Base-by-base conservation (phyloP, 495 filamentous ascomycete species). In the Penicillium manginii region DNA sequence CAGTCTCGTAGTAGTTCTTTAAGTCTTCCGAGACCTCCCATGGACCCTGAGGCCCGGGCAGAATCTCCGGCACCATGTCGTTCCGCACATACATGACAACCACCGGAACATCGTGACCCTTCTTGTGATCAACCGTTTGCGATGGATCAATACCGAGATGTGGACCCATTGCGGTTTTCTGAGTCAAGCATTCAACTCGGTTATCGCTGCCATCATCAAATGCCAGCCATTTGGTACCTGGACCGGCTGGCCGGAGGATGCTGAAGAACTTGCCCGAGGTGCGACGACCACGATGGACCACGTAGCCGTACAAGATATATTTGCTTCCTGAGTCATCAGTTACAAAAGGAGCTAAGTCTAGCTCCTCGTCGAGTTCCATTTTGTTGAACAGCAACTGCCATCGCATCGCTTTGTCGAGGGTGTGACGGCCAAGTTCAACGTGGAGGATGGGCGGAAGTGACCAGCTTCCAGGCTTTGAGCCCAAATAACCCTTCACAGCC, bases 241-340 rank as follows among this genome's bases (percentile, higher is more conserved):
- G 81, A 1, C 84, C 83, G 18, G 77, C 77, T 0, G 86, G 86
- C 15, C 85, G 78, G 46, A 89, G 64, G 40, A 88, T 82, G 42
- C 83, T 81, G 61, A 84, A 83, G 70, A 86, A 88, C 31, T 85
- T 76, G 52, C 81, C 78, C 9, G 86, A 87, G 14, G 81, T 81
- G 37, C 87, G 83, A 26, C 79, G 81, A 31, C 83, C 86, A 52
- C 78, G 78, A 61, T 88, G 86, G 4, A 87, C 84, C 17, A 87
- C 73, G 48, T 87, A 84, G 15, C 84, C 84, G 59, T 83, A 87
- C 1, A 89, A 77, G 0, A 80, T 76, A 62, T 88, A 89, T 3
- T 77, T 66, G 52, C 78, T 64, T 14, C 52, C 64, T 29, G 75
- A 62, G 0, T 63, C 67, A 37, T 77, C 65, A n/a, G 70, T 49